A percentile compares a stretch with the other conserved stretches of the same genome.
Evolutionary conservation across 2,329 filamentous ascomycete species (phyloP).

Genomic region (Talaromyces pinophilus): DNA sequence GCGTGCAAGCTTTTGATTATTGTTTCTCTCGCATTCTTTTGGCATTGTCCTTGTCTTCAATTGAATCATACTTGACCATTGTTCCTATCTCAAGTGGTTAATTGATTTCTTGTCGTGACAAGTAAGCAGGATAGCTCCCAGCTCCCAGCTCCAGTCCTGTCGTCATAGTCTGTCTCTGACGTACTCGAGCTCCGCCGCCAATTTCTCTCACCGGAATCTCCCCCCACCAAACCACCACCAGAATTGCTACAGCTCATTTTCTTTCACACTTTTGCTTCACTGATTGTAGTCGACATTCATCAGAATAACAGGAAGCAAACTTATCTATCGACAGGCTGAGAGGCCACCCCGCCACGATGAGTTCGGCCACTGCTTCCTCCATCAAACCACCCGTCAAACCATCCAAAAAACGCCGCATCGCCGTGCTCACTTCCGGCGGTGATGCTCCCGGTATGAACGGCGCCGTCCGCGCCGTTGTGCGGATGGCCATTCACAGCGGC

Average conservation of each 20-base stretch:
- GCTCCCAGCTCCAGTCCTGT: conserved; percentile 6
- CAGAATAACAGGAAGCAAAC: background rate
- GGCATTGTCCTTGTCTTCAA: background rate
- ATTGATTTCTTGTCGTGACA: background rate
- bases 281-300: too few relatives aligned
- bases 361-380: conserved; percentile 20
- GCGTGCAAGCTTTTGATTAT: background rate
- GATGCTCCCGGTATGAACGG: conserved; percentile 96
- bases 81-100: background rate
- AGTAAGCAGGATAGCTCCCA: background rate
- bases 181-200: conserved; percentile 27
- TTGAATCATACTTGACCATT: background rate
- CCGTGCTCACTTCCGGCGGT: conserved; percentile 90
- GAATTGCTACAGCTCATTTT: conserved; percentile 23
- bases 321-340: background rate
- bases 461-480: conserved; percentile 83
- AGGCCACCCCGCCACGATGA: conserved; percentile 28
- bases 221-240: conserved; percentile 28
- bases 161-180: conserved; percentile 23
- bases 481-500: conserved; percentile 82
- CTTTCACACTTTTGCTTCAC: conserved; percentile 20
- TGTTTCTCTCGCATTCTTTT: background rate
- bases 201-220: conserved; percentile 44
- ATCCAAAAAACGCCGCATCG: conserved; percentile 67
- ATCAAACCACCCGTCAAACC: conserved; percentile 35